Percentiles rank a stretch among this genome's conserved stretches.
These are phyloP conservation scores for Mortierella polycephala DNA, from an alignment of 371 early-diverging fungal species.

Conservation along the genomic window DNA sequence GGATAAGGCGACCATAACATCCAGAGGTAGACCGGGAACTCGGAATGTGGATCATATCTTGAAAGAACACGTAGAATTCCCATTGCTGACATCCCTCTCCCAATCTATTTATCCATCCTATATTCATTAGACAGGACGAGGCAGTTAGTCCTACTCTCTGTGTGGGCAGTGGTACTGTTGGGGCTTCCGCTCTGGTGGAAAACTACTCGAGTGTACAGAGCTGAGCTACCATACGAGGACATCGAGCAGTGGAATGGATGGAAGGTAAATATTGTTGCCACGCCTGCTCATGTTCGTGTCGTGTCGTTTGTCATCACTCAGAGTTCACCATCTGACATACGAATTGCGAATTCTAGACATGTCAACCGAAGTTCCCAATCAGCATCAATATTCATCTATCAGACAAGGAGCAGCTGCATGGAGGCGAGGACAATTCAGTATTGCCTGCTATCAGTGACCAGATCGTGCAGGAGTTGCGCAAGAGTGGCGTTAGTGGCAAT, in stretches of 20 bases:
- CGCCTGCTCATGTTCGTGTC: conserved; percentile 10
- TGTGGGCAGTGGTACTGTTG: conserved; percentile 74
- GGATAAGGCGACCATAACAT: conserved; percentile 16
- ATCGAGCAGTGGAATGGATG: conserved; percentile 71
- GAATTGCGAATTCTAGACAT: conserved; percentile 14
- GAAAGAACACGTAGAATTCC: too few species aligned
- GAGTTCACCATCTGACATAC: background rate
- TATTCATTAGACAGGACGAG: conserved; percentile 37
- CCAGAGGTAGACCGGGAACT: conserved; percentile 1
- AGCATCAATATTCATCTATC: conserved; percentile 37
- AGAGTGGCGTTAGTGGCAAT: background rate
- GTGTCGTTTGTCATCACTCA: conserved; percentile 1
- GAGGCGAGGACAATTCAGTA: background rate
- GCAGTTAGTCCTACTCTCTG: conserved; percentile 62
- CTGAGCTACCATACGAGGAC: conserved; percentile 78
- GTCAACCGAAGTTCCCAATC: conserved; percentile 38
- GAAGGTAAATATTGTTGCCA: conserved; percentile 56
- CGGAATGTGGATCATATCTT: too few species aligned
- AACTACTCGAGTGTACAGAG: conserved; percentile 91
- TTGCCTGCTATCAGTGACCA: conserved; percentile 6
- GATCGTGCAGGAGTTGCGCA: background rate
- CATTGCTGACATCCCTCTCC: background rate
- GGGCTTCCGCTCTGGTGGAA: conserved; percentile 94
- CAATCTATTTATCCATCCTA: too few species aligned
- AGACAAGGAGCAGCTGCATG: background rate